Evolutionary conservation across 1,284 basidiomycete genomes (phyloP), one percentile per base, ranked within the genome.

Genomic region (Stygiomarasmius scandens): DNA sequence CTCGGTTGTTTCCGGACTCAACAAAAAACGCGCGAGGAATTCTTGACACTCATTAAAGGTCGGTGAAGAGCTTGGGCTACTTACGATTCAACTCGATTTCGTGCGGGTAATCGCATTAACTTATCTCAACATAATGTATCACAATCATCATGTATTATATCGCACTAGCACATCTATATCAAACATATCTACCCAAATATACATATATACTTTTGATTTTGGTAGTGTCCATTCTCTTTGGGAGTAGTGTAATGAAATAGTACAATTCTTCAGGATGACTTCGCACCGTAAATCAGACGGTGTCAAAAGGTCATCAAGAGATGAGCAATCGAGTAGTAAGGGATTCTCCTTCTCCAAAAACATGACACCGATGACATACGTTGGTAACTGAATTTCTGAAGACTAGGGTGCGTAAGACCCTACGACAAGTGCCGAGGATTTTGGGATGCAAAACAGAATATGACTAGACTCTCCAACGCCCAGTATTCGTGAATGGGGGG

Each of bases 11-110:
- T 99, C 84, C 85, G 97, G 55, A 91, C 93, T 12, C 92, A 95
- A 65, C 95, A 97, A 74, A 99, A 99, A 79, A 99, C 97, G 23
- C 85, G 97, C 41, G 96, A 98, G 74, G 97, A 99, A 67, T 93
- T 93, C 74, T 82, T 93, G 56, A 93, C 91, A 14, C 78, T 93
- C 50, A 90, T 93, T 50, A 89, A 87, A 70, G 38, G 38, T 41
- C 72, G 75, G 59, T 78, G 74, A 76, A 73, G 60, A 69, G 20
- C 75, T 76, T 73, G 70, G 16, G 5, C 4, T 41, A 12, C 38
- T 56, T 56, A 56, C 71, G 68, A 74, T 72, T 72, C 69, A 73
- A 73, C 75, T 74, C 69, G 66, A 54, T 52, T 32, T 34, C 46
- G 49, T 38, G 25, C 27, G 32, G 43, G 12, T 16, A 24, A 19